phyloP scores from a whole-genome alignment of 1,284 basidiomycete genomes.

The Coniferiporia weirii region DNA sequence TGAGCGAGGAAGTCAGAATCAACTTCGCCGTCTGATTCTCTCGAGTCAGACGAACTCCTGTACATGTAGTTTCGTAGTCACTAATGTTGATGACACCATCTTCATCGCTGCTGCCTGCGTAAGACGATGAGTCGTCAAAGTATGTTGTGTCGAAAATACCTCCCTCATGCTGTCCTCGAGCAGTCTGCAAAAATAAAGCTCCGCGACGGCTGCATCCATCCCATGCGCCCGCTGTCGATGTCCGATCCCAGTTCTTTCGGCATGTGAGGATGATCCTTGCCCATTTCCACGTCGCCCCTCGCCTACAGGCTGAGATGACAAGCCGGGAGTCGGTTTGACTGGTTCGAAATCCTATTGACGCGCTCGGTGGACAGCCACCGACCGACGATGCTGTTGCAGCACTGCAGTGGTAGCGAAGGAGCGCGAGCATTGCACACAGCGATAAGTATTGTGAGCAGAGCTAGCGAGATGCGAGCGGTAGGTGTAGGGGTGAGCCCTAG shows the following conservation, averaged over 20 bases:
- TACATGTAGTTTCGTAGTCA: slow-evolving; percentile 2
- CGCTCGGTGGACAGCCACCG: background rate
- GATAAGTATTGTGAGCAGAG: background rate
- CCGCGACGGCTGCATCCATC: background rate
- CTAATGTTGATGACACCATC: background rate
- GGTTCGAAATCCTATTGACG: background rate
- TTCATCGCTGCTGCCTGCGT: too few relatives aligned
- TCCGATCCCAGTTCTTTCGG: too few relatives aligned
- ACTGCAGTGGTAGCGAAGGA: background rate
- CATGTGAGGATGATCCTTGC: too few relatives aligned
- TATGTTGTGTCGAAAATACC: too few relatives aligned
- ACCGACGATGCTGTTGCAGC: background rate
- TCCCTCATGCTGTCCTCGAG: background rate
- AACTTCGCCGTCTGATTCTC: background rate
- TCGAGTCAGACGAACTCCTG: background rate
- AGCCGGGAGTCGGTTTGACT: too few relatives aligned
- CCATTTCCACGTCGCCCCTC: too few relatives aligned
- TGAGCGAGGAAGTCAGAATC: slow-evolving; percentile 1
- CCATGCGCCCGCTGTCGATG: too few relatives aligned
- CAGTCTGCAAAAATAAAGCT: background rate
- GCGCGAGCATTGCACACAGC: background rate
- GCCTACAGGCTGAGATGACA: too few relatives aligned
- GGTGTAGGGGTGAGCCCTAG: too few relatives aligned
- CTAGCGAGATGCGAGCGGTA: background rate
- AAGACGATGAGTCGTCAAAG: background rate